Evolutionary conservation across 495 filamentous ascomycete species (phyloP), one percentile per base, ranked within the genome.

Genomic region (Aspergillus nanangensis): DNA sequence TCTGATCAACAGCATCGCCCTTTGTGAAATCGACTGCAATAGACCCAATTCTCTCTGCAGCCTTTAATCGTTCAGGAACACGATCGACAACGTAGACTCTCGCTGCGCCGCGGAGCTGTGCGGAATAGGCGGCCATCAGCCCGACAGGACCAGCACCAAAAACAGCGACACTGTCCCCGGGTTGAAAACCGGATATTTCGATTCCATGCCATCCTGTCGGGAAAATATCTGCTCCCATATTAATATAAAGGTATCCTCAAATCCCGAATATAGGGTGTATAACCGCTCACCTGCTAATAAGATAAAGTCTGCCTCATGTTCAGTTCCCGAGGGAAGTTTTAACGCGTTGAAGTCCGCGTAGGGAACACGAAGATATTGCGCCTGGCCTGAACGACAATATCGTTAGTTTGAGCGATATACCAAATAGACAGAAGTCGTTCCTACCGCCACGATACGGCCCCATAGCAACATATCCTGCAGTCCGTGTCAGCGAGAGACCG

Each of bases 291-390:
- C 60, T n/a, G 72, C 69, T 2, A 75, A 60, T 19, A 78, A 59
- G 44, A 72, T 56, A 43, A 72, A 76, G 44, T 74, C 71, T 1
- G 59, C 52, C 55, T 76, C 73, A 38, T 73, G 64, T 14, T 64
- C 64, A 27, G 55, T 67, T 15, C 72, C 72, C 1, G 61, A 54
- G 1, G 72, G 72, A 1, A 76, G 53, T 5, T 52, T 57, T 10
- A 76, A 56, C 45, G 66, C 70, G 48, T 81, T 81, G 65, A 78
- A 78, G 43, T 81, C 77, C 3, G 79, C 79, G 44, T 70, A 81
- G 0, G 78, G 78, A 34, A 81, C 70, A 2, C 76, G 66, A 34
- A 82, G 54, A 41, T 75, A 80, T 54, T 80, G 72, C 3, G 76
- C 78, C 52, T 75, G 63, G 37, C 73, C 60, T 61, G 17, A 27